Evolutionary conservation across 768 basidiomycete species (phyloP), one percentile per base, ranked within the genome.

Genomic region (Pseudohyphozyma bogoriensis): DNA sequence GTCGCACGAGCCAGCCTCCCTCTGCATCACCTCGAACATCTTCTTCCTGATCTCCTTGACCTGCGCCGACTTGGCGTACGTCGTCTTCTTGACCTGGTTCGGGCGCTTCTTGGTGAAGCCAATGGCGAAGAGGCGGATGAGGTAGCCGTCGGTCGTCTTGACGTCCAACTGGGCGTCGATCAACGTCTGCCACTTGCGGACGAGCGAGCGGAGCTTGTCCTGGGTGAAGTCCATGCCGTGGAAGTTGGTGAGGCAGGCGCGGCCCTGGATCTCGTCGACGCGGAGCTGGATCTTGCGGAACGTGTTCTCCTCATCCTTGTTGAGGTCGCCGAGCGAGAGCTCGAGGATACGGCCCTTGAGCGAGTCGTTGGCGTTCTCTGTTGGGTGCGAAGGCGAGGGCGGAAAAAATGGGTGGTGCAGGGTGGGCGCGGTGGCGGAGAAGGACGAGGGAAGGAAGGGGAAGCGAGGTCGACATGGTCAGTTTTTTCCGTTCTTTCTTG

Each of bases 221-320:
- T 93, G 95, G 64, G 95, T 97, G 80, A 99, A 96, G 79, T 93
- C 89, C 93, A 99, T 97, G 75, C 95, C 95, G 77, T 93, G 87
- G 88, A 99, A 99, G 78, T 92, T 93, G 76, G 95, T 97, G 58
- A 97, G 82, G 81, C 91, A 95, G 81, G 90, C 95, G 81, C 92
- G 93, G 79, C 95, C 95, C 70, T 62, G 70, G 49, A 76, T 69
- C 65, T 76, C 75, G 74, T 96, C 92, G 72, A 97, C 82, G 73
- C 91, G 88, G 76, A 99, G 84, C 80, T 92, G 91, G 76, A 99
- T 92, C 83, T 99, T 97, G 74, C 95, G 85, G 89, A 92, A 99
- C 58, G 89, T 84, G 74, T 96, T 91, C 74, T 99, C 95, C 80
- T 97, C 95, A 73, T 99, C 95, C 80, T 95, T 95, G 83, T 90